A percentile compares a stretch with the other conserved stretches of the same genome.
Evolutionary conservation across 768 basidiomycete genomes (phyloP).

Genomic region (Austroboletus eburneus): DNA sequence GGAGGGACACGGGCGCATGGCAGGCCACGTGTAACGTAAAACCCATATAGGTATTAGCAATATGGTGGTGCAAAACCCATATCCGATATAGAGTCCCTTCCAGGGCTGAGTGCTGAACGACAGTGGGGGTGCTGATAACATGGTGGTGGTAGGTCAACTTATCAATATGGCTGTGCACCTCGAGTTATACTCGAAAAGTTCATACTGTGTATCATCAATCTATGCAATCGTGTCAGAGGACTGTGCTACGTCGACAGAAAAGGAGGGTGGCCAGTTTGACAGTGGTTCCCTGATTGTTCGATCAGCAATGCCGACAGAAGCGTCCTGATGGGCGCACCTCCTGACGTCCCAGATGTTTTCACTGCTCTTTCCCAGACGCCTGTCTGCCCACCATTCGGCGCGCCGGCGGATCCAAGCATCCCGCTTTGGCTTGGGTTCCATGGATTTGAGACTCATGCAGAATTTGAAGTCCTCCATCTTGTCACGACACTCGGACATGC

Average conservation of each 20-base stretch:
- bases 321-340: constrained; percentile 50
- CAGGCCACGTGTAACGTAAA: constrained; percentile 30
- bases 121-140: constrained; percentile 6
- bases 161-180: neutral
- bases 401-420: constrained; percentile 81
- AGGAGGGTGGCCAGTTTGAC: constrained; percentile 26
- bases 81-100: constrained; percentile 42
- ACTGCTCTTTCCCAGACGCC: constrained; percentile 74
- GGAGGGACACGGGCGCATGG: constrained; percentile 41
- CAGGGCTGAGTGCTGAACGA: constrained; percentile 37
- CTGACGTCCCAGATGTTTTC: constrained; percentile 94
- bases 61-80: constrained; percentile 38
- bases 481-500: constrained; percentile 60
- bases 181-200: no score
- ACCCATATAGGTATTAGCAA: constrained; percentile 48
- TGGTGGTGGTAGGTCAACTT: neutral
- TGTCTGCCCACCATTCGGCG: constrained; percentile 92
- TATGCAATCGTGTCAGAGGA: constrained; percentile 23
- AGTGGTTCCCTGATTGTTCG: constrained; percentile 18
- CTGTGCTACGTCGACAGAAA: constrained; percentile 19
- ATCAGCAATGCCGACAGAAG: constrained; percentile 1
- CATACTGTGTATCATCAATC: neutral
- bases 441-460: constrained; percentile 78
- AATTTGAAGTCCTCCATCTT: constrained; percentile 95
- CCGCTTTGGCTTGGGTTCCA: constrained; percentile 72